These are phyloP conservation scores for Excoecaria agallocha DNA, from an alignment of 345 rosid genomes.

Conservation along the genomic window DNA sequence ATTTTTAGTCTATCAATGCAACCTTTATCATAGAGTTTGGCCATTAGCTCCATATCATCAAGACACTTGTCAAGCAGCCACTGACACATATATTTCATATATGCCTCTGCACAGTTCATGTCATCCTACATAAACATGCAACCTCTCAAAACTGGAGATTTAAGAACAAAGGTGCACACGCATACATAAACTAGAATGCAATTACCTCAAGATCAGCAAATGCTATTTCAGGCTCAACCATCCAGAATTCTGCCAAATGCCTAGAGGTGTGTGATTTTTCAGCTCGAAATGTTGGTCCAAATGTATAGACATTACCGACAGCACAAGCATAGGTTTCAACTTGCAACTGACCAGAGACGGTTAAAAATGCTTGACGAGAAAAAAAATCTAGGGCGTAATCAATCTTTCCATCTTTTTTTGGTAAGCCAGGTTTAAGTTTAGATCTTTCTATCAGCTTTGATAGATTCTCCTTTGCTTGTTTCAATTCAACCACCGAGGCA, in stretches of 20 bases:
- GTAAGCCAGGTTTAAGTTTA: constrained; percentile 75
- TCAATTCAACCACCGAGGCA: constrained; percentile 53
- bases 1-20: constrained; percentile 69
- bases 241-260: constrained; percentile 99
- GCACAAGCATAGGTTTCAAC: constrained; percentile 90
- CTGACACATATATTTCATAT: constrained; percentile 72
- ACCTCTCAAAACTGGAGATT: background rate
- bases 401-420: constrained; percentile 66
- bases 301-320: constrained; percentile 75
- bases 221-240: constrained; percentile 96
- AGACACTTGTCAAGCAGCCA: constrained; percentile 83
- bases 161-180: too few relatives aligned
- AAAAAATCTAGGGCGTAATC: constrained; percentile 78
- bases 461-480: constrained; percentile 51
- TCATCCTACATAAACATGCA: constrained; percentile 55
- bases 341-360: constrained; percentile 93
- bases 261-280: constrained; percentile 93
- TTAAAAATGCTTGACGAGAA: constrained; percentile 88
- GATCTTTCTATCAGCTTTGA: constrained; percentile 61
- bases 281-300: constrained; percentile 96
- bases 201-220: constrained; percentile 79
- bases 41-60: constrained; percentile 90
- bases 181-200: background rate
- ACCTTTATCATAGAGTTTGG: constrained; percentile 60
- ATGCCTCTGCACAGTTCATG: constrained; percentile 98